These are phyloP conservation scores for Begonia peltatifolia DNA, from an alignment of 306 rosid species.

Conservation along the genomic window DNA sequence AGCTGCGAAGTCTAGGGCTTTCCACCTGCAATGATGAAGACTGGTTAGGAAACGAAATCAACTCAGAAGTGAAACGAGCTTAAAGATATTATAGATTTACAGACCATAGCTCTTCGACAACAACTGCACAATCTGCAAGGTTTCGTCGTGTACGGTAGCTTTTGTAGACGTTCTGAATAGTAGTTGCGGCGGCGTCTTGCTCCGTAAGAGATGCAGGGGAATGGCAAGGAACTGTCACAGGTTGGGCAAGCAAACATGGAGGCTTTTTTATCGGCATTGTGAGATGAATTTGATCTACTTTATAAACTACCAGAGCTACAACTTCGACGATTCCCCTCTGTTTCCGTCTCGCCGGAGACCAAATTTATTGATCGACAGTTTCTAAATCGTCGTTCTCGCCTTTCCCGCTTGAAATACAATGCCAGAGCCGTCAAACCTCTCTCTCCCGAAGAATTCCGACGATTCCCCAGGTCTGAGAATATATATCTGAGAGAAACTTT, in stretches of 20 bases:
- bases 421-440: no score
- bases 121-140: constrained; percentile 46
- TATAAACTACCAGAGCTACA: no score
- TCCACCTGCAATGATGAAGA: constrained; percentile 30
- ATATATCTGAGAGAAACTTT: no score
- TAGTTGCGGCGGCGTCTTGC: constrained; percentile 38
- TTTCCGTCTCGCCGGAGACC: no score
- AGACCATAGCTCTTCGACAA: constrained; percentile 42
- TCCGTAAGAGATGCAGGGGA: constrained; percentile 19
- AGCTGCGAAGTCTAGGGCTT: constrained; percentile 33
- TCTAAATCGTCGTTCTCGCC: no score
- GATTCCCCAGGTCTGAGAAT: no score
- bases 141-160: constrained; percentile 40
- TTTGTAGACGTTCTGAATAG: constrained; percentile 41
- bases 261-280: constrained; percentile 15
- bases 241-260: constrained; percentile 19
- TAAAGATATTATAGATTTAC: background rate
- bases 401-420: no score
- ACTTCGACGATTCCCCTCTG: no score
- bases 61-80: no score
- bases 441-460: no score
- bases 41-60: background rate
- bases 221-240: background rate
- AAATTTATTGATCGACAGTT: no score
- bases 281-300: no score